Evolutionary conservation across 495 filamentous ascomycete species (phyloP).

Genomic region (Collariella sp.): DNA sequence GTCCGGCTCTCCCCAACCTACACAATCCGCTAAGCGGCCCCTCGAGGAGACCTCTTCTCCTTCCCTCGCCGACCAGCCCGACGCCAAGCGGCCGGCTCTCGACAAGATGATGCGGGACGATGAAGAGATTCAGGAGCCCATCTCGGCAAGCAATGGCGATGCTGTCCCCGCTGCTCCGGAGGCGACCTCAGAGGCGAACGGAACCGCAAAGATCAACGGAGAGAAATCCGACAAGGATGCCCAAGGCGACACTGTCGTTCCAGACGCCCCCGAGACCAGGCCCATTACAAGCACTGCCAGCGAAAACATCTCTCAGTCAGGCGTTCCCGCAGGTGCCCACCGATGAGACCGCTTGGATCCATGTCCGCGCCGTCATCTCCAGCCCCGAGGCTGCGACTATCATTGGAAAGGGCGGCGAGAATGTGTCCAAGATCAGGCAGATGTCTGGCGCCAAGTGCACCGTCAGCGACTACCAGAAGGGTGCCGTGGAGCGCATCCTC

Average conservation of each 20-base stretch:
- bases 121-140: conserved; percentile 32
- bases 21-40: conserved; percentile 73
- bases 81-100: conserved; percentile 92
- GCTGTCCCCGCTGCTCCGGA: conserved; percentile 15
- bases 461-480: conserved; percentile 93
- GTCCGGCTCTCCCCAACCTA: conserved; percentile 48
- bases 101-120: conserved; percentile 72
- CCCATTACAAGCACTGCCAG: conserved; percentile 39
- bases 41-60: conserved; percentile 95
- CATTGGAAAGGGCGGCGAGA: conserved; percentile 97
- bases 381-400: conserved; percentile 95
- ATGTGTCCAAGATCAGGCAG: conserved; percentile 87
- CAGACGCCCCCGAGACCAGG: conserved; percentile 53
- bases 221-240: conserved; percentile 53
- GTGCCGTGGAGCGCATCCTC: conserved; percentile 91
- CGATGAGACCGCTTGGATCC: conserved; percentile 96
- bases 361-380: conserved; percentile 90
- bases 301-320: conserved; percentile 30
- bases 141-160: conserved; percentile 34
- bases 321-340: conserved; percentile 33
- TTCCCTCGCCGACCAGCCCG: conserved; percentile 85
- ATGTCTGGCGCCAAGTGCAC: conserved; percentile 95
- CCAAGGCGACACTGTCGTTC: conserved; percentile 58
- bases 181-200: conserved; percentile 30
- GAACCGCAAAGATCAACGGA: conserved; percentile 40